Evolutionary conservation across 108 stramenopile genomes (phyloP).

Genomic region (Aurantiochytrium sp.): DNA sequence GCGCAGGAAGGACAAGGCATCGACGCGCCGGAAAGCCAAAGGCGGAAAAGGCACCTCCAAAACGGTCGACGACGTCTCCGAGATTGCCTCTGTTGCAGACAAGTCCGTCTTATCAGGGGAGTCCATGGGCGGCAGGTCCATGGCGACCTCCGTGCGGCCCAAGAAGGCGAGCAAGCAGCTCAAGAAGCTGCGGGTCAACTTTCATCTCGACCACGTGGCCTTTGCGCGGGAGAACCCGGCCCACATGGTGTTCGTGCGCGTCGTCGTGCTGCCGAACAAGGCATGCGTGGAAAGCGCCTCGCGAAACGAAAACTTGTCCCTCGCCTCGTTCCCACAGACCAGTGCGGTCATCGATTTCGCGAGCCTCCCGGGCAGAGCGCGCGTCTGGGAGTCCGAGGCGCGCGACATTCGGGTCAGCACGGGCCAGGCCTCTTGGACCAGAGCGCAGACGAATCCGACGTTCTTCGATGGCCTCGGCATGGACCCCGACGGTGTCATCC

Average conservation of each 20-base stretch:
- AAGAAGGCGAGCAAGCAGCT: not conserved
- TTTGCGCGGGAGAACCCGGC: not conserved
- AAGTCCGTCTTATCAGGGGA: not conserved
- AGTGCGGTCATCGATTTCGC: not conserved
- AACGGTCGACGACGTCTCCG: not conserved
- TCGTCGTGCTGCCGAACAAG: not conserved
- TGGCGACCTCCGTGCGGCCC: not conserved
- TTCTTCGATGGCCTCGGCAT: not conserved
- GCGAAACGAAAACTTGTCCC: not conserved
- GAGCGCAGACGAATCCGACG: not conserved
- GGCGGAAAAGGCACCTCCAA: not conserved
- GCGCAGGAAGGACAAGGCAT: not conserved
- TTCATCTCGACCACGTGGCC: not conserved
- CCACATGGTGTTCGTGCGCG: not conserved
- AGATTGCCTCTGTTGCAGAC: not conserved
- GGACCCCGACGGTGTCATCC: not conserved
- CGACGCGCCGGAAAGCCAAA: not conserved
- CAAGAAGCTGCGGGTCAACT: not conserved
- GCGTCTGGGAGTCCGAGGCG: not conserved
- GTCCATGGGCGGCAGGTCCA: not conserved
- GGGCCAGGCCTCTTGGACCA: not conserved
- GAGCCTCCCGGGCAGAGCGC: not conserved
- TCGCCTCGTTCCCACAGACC: not conserved
- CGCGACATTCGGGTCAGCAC: slow-evolving; percentile 19
- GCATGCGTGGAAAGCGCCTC: no score